phyloP scores from a whole-genome alignment of 2,329 filamentous ascomycete genomes.

The Colletotrichum tofieldiae region DNA sequence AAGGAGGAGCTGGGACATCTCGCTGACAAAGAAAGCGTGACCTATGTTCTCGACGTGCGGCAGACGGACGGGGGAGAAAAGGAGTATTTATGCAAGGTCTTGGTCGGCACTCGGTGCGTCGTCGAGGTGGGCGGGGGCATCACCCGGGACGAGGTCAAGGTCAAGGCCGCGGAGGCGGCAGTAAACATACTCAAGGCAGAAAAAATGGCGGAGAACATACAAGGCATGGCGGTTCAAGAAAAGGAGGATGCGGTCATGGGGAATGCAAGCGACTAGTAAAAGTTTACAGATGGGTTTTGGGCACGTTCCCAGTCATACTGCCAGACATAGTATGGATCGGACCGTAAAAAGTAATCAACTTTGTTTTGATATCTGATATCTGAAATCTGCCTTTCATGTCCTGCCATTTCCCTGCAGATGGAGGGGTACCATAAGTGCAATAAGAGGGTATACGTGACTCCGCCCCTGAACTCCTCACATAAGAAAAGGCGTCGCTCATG shows the following conservation, averaged over 20 bases:
- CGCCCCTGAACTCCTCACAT: slow-evolving; percentile 23
- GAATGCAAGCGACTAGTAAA: background rate
- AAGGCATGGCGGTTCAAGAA: background rate
- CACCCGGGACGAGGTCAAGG: slow-evolving; percentile 67
- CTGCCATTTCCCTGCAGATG: background rate
- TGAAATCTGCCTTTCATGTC: background rate
- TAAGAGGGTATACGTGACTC: slow-evolving; percentile 28
- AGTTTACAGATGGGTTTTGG: background rate
- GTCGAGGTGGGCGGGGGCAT: slow-evolving; percentile 63
- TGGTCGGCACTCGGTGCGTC: slow-evolving; percentile 64
- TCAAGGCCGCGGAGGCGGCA: slow-evolving; percentile 69
- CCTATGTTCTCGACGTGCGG: slow-evolving; percentile 63
- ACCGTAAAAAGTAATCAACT: background rate
- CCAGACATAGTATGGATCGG: background rate
- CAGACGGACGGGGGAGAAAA: slow-evolving; percentile 45
- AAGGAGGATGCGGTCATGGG: background rate
- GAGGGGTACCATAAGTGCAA: background rate
- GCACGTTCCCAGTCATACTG: background rate
- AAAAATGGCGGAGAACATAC: background rate
- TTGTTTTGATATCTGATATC: background rate
- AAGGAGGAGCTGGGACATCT: slow-evolving; percentile 79
- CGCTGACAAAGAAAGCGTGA: slow-evolving; percentile 66
- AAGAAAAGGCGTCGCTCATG: background rate
- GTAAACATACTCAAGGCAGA: slow-evolving; percentile 54
- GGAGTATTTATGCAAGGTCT: slow-evolving; percentile 62